Base-by-base conservation (phyloP, 2,329 filamentous ascomycete genomes). In the Apiospora saccharicola region DNA sequence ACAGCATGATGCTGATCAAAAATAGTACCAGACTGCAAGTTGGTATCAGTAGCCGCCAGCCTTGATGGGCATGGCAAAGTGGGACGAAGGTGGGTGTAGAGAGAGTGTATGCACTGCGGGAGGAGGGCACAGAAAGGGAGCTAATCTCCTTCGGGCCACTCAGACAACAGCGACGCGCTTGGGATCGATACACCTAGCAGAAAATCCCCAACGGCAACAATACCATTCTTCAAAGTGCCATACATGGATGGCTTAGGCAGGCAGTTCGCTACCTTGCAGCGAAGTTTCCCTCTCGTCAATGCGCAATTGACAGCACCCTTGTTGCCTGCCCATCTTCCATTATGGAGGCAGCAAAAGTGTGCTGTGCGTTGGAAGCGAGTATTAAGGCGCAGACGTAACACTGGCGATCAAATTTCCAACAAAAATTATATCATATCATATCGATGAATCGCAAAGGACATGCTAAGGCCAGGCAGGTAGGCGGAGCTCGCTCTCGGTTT, bases 41-140 rank as follows among this genome's bases (percentile, higher is more conserved):
- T 72, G 72, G 79, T 79, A 74, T 79, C 79, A 78, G 76, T 81
- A 81, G 78, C 75, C 80, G 81, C 81, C 80, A 81, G 79, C 79
- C 79, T 77, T 64, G 57, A 64, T n/a, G 57, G 16, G 34, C 30
- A 64, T 64, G 57, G 57, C 19, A 64, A n/a, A 64, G 57, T 64
- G 57, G 57, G 57, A 64, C 57, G 34, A 10, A 41, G 57, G 57
- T 64, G 57, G 57, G 57, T 64, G 57, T 41, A 64, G 57, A 41
- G 24, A 22, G 26, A 16, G 34, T n/a, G 68, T 37, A 70, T 57
- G 34, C 44, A 49, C 6, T 34, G 68, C 44, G 34, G 44, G 34
- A 41, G 24, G 47, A 41, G 46, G 44, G 44, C 34, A 64, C 57
- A 64, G 34, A 19, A 41, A 14, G 53, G 34, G 22, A 37, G 57